Conservation (phyloP, 106 monocot species). For the Platanthera zijinensis region DNA sequence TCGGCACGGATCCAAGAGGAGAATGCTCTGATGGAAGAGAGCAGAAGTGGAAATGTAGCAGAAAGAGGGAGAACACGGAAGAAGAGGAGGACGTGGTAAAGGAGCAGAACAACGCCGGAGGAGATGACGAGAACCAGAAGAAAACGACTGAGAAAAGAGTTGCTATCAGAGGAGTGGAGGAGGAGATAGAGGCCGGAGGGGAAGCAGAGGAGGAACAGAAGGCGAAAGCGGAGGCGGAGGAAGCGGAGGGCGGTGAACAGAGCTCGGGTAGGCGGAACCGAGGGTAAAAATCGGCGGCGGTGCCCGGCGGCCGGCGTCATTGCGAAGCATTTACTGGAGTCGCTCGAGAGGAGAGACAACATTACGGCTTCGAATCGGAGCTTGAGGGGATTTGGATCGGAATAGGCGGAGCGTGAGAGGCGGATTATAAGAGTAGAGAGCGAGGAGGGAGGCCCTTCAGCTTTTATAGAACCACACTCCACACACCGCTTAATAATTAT, state of each 20-base stretch:
- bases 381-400: background rate
- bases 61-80: background rate
- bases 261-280: no score
- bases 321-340: no score
- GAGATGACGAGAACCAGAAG: slow-evolving; percentile 1
- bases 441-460: no score
- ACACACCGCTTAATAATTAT: no score
- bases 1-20: background rate
- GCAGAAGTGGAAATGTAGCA: background rate
- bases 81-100: background rate
- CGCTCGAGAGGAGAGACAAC: no score
- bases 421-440: no score
- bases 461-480: no score
- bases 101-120: background rate
- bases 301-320: no score
- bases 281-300: no score
- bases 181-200: background rate
- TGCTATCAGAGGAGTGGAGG: background rate
- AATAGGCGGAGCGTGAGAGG: background rate
- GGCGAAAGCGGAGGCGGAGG: no score
- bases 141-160: background rate
- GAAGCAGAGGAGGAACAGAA: background rate
- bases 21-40: background rate
- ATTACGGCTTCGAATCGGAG: no score
- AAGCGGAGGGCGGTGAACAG: no score